Conservation (phyloP, 1,139 yeast genomes). For the Debaryomyces psychrophilus region DNA sequence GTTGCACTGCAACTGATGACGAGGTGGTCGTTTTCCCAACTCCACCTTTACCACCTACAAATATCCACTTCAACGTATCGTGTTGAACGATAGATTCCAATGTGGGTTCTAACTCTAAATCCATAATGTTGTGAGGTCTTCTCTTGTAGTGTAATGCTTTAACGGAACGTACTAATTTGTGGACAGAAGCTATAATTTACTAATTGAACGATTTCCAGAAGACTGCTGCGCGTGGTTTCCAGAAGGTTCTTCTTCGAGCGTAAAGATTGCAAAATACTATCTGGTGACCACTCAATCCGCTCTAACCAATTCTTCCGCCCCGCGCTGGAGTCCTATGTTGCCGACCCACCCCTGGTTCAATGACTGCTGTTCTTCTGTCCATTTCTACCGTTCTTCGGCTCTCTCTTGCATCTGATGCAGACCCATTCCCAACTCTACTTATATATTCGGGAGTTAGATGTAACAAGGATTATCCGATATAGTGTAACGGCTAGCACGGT, state of each 20-base stretch:
- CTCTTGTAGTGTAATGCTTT: not conserved
- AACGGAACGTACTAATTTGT: not conserved
- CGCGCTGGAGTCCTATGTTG: no score
- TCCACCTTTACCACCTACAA: constrained; percentile 99
- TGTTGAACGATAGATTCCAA: constrained; percentile 65
- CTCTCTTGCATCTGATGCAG: no score
- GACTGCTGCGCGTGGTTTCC: constrained; percentile 7
- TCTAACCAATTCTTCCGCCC: no score
- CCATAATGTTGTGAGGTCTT: constrained; percentile 28
- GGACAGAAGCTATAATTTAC: not conserved
- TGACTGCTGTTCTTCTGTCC: no score
- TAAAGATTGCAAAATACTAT: not conserved
- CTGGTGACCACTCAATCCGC: not conserved
- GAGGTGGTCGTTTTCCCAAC: constrained; percentile 98
- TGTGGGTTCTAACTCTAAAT: constrained; percentile 63
- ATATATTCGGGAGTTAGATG: no score
- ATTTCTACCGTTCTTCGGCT: no score
- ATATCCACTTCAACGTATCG: constrained; percentile 87
- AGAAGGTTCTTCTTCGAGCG: constrained; percentile 5
- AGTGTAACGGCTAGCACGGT: constrained; percentile 84
- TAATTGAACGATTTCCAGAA: not conserved
- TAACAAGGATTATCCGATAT: constrained; percentile 52
- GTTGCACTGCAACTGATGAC: constrained; percentile 90
- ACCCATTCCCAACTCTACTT: no score
- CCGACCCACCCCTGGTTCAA: no score